Evolutionary conservation across 495 filamentous ascomycete species (phyloP).

Genomic region (Penicillium atrosanguineum): DNA sequence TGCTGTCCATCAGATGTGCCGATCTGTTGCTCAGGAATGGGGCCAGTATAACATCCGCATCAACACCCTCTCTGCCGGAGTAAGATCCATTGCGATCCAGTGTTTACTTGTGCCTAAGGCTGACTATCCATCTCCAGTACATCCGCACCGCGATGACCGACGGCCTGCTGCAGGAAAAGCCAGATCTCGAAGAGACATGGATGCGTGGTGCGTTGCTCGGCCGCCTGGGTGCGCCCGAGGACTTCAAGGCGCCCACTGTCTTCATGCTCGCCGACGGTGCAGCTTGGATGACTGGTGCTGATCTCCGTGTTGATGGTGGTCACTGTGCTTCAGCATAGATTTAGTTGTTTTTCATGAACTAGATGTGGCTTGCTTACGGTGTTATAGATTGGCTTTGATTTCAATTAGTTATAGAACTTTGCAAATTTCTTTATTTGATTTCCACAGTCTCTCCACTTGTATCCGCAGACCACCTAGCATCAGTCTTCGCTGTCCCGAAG

Average conservation of each 20-base stretch:
- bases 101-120: slow-evolving; percentile 26
- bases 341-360: slow-evolving; percentile 3
- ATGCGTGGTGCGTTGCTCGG: slow-evolving; percentile 36
- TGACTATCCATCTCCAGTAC: slow-evolving; percentile 20
- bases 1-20: slow-evolving; percentile 60
- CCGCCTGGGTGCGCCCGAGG: slow-evolving; percentile 37
- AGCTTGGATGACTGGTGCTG: slow-evolving; percentile 40
- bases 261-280: slow-evolving; percentile 45
- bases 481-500: too few species aligned
- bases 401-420: too few species aligned
- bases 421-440: too few species aligned
- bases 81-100: neutral
- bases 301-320: slow-evolving; percentile 39
- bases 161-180: slow-evolving; percentile 47
- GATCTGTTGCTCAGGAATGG: slow-evolving; percentile 70
- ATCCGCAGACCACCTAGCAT: too few species aligned
- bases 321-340: slow-evolving; percentile 36
- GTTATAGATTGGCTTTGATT: slow-evolving; percentile 5
- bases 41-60: slow-evolving; percentile 35
- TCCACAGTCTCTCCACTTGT: too few species aligned
- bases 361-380: slow-evolving; percentile 15
- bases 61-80: slow-evolving; percentile 48
- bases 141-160: slow-evolving; percentile 41
- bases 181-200: slow-evolving; percentile 52
- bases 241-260: slow-evolving; percentile 42